Evolutionary conservation across 2,329 filamentous ascomycete genomes (phyloP).

Genomic region (Rhinocladiella mackenziei): DNA sequence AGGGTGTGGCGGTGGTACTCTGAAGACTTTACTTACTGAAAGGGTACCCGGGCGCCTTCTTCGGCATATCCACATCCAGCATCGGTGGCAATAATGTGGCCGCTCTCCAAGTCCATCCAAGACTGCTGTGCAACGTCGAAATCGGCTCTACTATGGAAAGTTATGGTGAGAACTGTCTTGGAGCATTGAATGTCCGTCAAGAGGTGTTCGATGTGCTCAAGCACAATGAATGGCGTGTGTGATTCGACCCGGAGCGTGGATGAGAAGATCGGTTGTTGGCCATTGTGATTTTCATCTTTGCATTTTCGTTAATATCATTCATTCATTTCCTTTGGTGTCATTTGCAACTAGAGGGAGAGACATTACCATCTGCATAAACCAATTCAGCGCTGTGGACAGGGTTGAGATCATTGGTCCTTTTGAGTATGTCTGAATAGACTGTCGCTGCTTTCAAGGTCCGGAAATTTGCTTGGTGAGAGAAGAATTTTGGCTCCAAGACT

Average conservation of each 20-base stretch:
- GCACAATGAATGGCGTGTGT: background rate
- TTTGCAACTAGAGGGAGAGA: background rate
- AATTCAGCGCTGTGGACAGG: background rate
- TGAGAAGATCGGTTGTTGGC: background rate
- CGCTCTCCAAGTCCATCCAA: background rate
- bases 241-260: constrained; percentile 2
- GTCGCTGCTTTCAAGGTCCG: background rate
- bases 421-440: background rate
- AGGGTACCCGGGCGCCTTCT: background rate
- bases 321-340: too few species aligned
- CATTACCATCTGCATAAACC: background rate
- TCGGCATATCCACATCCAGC: background rate
- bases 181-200: constrained; percentile 1
- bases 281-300: background rate
- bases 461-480: background rate
- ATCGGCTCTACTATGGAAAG: background rate
- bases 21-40: background rate
- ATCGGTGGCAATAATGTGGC: background rate
- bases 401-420: background rate
- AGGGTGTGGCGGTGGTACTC: too few species aligned
- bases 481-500: background rate
- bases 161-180: background rate
- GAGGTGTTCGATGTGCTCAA: constrained; percentile 6
- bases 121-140: background rate
- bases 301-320: too few species aligned